Evolutionary conservation across 225 moss, liverwort and hornwort genomes (phyloP).

Genomic region (Sphagnum tenellum): DNA sequence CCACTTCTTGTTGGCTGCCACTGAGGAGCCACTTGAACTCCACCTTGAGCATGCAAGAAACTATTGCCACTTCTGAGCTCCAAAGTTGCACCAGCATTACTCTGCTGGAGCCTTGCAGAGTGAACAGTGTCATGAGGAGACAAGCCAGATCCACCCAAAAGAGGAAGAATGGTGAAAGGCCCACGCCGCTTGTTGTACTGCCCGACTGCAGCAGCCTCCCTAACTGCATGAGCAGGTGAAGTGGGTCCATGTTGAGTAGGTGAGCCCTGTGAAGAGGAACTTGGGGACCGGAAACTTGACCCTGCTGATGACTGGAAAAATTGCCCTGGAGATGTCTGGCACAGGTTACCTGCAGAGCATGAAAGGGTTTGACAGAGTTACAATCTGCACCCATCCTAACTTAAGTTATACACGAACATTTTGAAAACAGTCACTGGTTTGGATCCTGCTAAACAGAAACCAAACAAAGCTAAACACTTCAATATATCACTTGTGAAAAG

Average conservation of each 20-base stretch:
- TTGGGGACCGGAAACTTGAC: slow-evolving; percentile 29
- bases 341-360: slow-evolving; percentile 18
- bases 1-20: slow-evolving; percentile 21
- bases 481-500: no score
- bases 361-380: background rate
- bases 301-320: slow-evolving; percentile 31
- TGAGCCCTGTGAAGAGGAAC: slow-evolving; percentile 35
- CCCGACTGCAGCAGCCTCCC: slow-evolving; percentile 17
- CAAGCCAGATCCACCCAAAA: slow-evolving; percentile 18
- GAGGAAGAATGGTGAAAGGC: slow-evolving; percentile 17
- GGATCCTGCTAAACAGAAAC: no score
- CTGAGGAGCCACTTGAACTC: slow-evolving; percentile 17
- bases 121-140: slow-evolving; percentile 18
- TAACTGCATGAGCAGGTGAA: slow-evolving; percentile 27
- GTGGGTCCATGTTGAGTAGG: slow-evolving; percentile 30
- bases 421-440: no score
- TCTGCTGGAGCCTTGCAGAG: slow-evolving; percentile 34
- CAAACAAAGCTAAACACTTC: no score
- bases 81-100: slow-evolving; percentile 29
- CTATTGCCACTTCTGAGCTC: slow-evolving; percentile 14
- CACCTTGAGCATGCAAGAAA: slow-evolving; percentile 21
- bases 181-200: slow-evolving; percentile 32
- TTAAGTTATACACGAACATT: no score
- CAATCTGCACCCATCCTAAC: no score
- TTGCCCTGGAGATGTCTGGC: slow-evolving; percentile 31